These are phyloP conservation scores for Clarkia xantiana DNA, from an alignment of 345 rosid species.

Conservation along the genomic window DNA sequence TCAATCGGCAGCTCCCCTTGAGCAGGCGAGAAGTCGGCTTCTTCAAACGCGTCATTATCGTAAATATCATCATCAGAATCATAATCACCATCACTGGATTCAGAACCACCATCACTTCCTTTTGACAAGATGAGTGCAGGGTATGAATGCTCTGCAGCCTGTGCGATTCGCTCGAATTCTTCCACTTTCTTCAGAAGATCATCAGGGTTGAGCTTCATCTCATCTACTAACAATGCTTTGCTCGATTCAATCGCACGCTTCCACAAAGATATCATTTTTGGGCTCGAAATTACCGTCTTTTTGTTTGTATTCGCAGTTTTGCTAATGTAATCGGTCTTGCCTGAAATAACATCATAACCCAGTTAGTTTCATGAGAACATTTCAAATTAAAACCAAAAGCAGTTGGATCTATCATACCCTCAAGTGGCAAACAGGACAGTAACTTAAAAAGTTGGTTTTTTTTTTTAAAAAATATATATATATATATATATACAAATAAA, in stretches of 20 bases:
- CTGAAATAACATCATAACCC: slow-evolving; percentile 10
- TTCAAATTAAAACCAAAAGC: too few species aligned
- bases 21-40: slow-evolving; percentile 19
- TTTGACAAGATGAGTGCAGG: slow-evolving; percentile 45
- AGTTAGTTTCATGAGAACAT: too few species aligned
- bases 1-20: slow-evolving; percentile 58
- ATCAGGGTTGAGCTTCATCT: slow-evolving; percentile 46
- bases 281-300: slow-evolving; percentile 37
- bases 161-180: slow-evolving; percentile 53
- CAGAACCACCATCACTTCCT: slow-evolving; percentile 17
- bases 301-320: slow-evolving; percentile 2
- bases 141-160: slow-evolving; percentile 56
- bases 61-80: slow-evolving; percentile 28
- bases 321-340: slow-evolving; percentile 4
- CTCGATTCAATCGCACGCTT: slow-evolving; percentile 47
- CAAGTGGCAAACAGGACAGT: too few species aligned
- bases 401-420: too few species aligned
- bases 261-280: slow-evolving; percentile 74
- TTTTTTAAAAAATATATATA: too few species aligned
- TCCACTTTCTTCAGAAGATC: slow-evolving; percentile 54
- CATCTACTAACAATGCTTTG: slow-evolving; percentile 51
- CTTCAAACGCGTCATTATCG: slow-evolving; percentile 27
- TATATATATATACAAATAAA: too few species aligned
- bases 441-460: too few species aligned
- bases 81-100: slow-evolving; percentile 13